Conservation (phyloP, 2,329 filamentous ascomycete species). For the Penicillium sclerotiorum region DNA sequence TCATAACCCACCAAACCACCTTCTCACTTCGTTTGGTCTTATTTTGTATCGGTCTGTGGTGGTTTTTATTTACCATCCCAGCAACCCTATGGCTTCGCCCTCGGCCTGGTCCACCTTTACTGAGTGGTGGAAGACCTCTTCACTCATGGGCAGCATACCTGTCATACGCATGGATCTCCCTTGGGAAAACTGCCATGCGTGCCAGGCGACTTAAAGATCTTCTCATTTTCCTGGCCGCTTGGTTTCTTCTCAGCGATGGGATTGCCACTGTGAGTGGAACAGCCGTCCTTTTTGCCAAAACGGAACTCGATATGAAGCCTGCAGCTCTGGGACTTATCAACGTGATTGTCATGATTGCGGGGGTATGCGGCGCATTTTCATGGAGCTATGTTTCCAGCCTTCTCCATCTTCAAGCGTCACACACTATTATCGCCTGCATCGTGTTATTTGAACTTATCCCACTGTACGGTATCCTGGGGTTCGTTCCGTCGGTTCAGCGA, state of each 20-base stretch:
- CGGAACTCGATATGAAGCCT: conserved; percentile 83
- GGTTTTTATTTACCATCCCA: conserved; percentile 88
- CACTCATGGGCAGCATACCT: conserved; percentile 72
- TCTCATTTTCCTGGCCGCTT: conserved; percentile 81
- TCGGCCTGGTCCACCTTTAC: conserved; percentile 81
- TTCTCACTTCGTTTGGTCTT: conserved; percentile 86
- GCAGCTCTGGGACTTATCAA: conserved; percentile 90
- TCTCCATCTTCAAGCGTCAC: conserved; percentile 72
- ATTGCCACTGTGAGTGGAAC: conserved; percentile 94
- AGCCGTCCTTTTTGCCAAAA: conserved; percentile 94
- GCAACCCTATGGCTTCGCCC: conserved; percentile 84
- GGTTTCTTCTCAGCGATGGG: conserved; percentile 93
- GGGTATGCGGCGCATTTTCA: conserved; percentile 83
- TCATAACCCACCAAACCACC: conserved; percentile 72
- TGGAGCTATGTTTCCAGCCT: conserved; percentile 79
- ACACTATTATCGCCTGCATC: conserved; percentile 92
- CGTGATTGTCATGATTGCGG: conserved; percentile 82
- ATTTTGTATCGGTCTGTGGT: conserved; percentile 87
- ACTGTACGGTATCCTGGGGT: conserved; percentile 85
- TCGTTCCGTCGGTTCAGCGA: conserved; percentile 74
- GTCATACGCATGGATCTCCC: conserved; percentile 79
- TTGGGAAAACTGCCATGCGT: conserved; percentile 76
- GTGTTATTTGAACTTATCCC: conserved; percentile 89
- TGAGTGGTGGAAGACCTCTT: conserved; percentile 36
- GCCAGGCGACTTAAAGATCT: conserved; percentile 77